Evolutionary conservation across 352 stramenopile genomes (phyloP), one percentile per base, ranked within the genome.

Genomic region (Globisporangium nunn): DNA sequence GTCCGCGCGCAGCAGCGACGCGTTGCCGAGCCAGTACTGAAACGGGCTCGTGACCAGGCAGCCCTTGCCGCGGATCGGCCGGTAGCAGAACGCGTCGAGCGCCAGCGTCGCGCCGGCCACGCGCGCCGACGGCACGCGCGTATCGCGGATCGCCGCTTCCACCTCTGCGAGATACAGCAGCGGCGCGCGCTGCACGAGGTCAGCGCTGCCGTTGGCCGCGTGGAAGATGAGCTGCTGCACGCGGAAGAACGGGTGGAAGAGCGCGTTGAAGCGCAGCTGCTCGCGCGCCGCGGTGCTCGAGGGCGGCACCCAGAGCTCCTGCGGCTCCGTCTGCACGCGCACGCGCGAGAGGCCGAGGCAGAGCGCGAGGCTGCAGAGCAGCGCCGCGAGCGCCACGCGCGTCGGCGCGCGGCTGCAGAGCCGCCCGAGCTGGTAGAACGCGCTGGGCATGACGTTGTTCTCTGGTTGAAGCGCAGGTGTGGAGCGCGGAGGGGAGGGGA

Each of bases 171-270:
- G 73, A 41, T 79, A 67, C 44, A 79, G 46, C 41, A 95, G 61
- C 23, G 75, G 85, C 30, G 71, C 67, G 17, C 73, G 70, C 56
- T 85, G 66, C 31, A 95, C 78, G 17, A 93, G 59, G 59, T 91
- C 81, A 30, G 70, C 50, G 63, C 60, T 18, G 39, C 68, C 50
- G 18, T 62, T 54, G 14, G 75, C 68, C 1, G 75, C 68, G 68
- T 87, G 89, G 56, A 95, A 93, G 58, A 95, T 91, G 64, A 95
- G 71, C 58, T 95, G 85, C 60, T 95, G 59, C 54, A 95, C 71
- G 70, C 85, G 82, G 67, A 91, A 95, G 70, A 95, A 95, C 43
- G 85, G 79, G 28, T 75, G 72, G 62, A 95, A 95, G 54, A 89
- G 75, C 58, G 75, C 64, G 62, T 93, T 74, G 70, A 95, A 93